Conservation (phyloP, 1,284 basidiomycete genomes). For the Fomitopsis schrenkii region DNA sequence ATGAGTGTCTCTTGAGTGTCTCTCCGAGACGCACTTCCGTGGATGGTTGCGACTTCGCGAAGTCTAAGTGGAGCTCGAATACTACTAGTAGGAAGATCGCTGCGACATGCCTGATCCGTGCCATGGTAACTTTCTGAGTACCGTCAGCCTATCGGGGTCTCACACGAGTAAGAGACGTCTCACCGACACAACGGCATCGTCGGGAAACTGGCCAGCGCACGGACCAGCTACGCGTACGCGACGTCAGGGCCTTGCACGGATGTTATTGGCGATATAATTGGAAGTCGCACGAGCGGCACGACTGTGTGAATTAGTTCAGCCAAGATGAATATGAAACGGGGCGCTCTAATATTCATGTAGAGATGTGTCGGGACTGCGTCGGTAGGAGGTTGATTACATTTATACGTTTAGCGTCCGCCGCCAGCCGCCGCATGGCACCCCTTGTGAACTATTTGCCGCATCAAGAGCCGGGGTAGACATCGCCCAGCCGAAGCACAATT, state of each 20-base stretch:
- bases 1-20: too few relatives aligned
- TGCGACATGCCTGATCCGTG: background rate
- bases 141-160: background rate
- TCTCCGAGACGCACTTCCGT: too few relatives aligned
- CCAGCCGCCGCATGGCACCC: too few relatives aligned
- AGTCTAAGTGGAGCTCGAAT: background rate
- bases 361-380: background rate
- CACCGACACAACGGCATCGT: background rate
- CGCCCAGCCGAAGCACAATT: background rate
- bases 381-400: background rate
- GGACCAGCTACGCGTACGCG: background rate
- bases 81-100: background rate
- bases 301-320: too few relatives aligned
- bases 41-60: background rate
- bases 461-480: background rate
- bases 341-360: background rate
- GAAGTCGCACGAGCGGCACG: background rate
- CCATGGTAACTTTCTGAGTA: background rate
- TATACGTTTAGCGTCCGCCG: background rate
- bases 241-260: background rate
- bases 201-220: background rate
- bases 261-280: background rate
- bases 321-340: background rate
- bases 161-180: background rate
- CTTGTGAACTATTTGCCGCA: background rate